Evolutionary conservation across 176 grass and related monocot species (phyloP).

Genomic region (Guadua angustifolia): DNA sequence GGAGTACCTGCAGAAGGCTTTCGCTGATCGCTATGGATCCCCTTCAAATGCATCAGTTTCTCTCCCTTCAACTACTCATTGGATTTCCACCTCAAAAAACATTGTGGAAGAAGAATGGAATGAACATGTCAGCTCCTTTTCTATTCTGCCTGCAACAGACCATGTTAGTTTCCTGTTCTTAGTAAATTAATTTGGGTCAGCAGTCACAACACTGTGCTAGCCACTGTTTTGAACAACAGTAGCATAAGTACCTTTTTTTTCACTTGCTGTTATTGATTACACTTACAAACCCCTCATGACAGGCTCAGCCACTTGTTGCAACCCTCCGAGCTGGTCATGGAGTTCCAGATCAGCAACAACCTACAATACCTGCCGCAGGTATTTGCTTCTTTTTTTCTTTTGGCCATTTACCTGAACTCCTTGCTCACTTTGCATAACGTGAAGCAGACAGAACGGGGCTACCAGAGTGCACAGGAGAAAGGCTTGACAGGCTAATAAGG

Average conservation of each 20-base stretch:
- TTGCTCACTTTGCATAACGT: neutral
- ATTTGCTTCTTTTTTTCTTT: neutral
- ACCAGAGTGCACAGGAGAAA: constrained; percentile 68
- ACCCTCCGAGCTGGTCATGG: constrained; percentile 65
- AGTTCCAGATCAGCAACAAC: constrained; percentile 45
- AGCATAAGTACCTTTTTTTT: constrained; percentile 13
- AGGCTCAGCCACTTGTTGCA: constrained; percentile 77
- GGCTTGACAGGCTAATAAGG: constrained; percentile 56
- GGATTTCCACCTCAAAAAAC: constrained; percentile 61
- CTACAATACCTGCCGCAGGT: constrained; percentile 34
- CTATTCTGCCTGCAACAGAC: constrained; percentile 48
- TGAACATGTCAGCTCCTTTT: constrained; percentile 61
- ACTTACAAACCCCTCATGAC: constrained; percentile 16
- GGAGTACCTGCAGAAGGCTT: constrained; percentile 87
- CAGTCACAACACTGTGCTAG: constrained; percentile 3
- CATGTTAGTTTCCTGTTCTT: constrained; percentile 55
- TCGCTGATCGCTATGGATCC: constrained; percentile 70
- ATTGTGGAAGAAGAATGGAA: constrained; percentile 80
- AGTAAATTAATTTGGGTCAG: neutral
- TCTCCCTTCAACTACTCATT: constrained; percentile 64
- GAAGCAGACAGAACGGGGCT: constrained; percentile 47
- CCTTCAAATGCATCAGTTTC: constrained; percentile 47
- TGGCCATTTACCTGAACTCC: constrained; percentile 16
- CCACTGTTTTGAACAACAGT: constrained; percentile 23
- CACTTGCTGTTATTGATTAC: neutral